These are phyloP conservation scores for Phtheirospermum japonicum DNA, from an alignment of 257 asterid species.

Conservation along the genomic window DNA sequence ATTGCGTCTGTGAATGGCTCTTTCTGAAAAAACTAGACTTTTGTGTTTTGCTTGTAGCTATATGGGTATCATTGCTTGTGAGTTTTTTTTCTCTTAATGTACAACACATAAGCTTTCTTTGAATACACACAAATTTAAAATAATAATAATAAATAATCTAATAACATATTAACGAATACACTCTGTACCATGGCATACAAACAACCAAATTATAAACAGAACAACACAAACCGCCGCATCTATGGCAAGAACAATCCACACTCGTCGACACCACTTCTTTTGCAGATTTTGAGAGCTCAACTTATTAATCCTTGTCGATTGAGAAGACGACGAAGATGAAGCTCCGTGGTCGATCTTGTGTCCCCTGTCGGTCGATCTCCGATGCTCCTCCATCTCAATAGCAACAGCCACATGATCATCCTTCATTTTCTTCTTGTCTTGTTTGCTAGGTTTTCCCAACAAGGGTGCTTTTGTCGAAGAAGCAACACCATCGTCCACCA, in stretches of 20 bases:
- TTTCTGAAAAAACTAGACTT: conserved; percentile 10
- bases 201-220: conserved; percentile 63
- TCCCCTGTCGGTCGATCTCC: conserved; percentile 32
- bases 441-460: conserved; percentile 54
- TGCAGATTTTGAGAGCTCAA: conserved; percentile 37
- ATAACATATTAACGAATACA: conserved; percentile 44
- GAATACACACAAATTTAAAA: not conserved
- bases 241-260: conserved; percentile 55
- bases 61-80: not conserved
- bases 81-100: too few species aligned
- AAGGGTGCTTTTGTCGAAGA: conserved; percentile 61
- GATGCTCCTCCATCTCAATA: conserved; percentile 48
- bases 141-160: too few species aligned
- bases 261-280: conserved; percentile 64
- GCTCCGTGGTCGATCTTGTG: not conserved
- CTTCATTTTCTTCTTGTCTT: conserved; percentile 52
- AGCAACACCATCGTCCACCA: conserved; percentile 26
- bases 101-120: not conserved
- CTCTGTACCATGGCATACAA: conserved; percentile 56
- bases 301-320: conserved; percentile 39
- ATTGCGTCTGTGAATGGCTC: not conserved
- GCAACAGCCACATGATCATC: conserved; percentile 39
- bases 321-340: conserved; percentile 30
- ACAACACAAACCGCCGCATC: conserved; percentile 59
- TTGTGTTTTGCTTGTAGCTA: not conserved